Conservation (phyloP, 495 filamentous ascomycete species). For the Terfezia boudieri region DNA sequence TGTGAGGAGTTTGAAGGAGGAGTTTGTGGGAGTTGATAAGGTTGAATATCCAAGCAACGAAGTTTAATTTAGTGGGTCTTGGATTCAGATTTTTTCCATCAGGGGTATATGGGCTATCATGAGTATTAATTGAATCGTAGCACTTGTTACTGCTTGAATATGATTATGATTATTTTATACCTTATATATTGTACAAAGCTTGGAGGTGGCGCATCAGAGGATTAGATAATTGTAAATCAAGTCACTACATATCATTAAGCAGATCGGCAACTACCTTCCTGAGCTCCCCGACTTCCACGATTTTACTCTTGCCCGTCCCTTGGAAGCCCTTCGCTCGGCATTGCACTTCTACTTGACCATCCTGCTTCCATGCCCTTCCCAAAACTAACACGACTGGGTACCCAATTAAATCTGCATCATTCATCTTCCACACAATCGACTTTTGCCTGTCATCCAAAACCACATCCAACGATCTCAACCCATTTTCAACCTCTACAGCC, state of each 20-base stretch:
- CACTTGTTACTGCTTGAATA: neutral
- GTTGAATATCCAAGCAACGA: constrained; percentile 71
- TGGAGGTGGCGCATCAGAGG: neutral
- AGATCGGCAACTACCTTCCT: neutral
- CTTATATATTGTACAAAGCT: neutral
- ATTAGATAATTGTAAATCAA: no score
- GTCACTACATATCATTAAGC: neutral
- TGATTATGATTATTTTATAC: neutral
- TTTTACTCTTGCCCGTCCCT: constrained; percentile 24
- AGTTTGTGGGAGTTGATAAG: constrained; percentile 44
- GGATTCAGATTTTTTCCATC: neutral
- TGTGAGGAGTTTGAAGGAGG: constrained; percentile 73
- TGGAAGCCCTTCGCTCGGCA: constrained; percentile 27
- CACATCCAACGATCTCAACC: constrained; percentile 26
- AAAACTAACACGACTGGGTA: constrained; percentile 65
- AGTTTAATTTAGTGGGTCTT: neutral
- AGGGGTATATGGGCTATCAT: no score
- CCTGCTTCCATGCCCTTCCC: constrained; percentile 48
- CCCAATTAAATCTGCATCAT: constrained; percentile 71
- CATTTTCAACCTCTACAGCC: neutral
- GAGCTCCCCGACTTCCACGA: constrained; percentile 23
- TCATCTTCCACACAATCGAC: constrained; percentile 58
- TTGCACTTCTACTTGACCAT: constrained; percentile 46
- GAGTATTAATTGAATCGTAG: no score
- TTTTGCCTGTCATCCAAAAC: constrained; percentile 58